Percentiles rank a stretch among this genome's conserved stretches.
phyloP scores from a whole-genome alignment of 1,284 basidiomycete species.

The Naganishia cerealis region DNA sequence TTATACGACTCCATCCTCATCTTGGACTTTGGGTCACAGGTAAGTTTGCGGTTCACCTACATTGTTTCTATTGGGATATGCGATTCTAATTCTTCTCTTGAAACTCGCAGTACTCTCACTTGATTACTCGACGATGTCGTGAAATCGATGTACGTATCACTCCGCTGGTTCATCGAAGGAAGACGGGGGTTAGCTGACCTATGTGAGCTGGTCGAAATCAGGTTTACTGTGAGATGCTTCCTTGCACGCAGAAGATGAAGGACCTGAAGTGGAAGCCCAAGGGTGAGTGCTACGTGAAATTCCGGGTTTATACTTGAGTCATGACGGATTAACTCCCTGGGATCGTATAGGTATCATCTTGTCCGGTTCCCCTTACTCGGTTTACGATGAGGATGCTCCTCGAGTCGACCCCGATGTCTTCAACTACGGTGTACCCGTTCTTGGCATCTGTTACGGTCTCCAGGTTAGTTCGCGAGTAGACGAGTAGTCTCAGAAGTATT shows the following conservation, averaged over 20 bases:
- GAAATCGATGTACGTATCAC: slow-evolving; percentile 68
- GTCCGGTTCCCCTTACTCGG: slow-evolving; percentile 97
- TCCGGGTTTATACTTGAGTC: not conserved
- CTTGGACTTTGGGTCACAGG: slow-evolving; percentile 96
- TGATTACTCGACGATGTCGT: slow-evolving; percentile 96
- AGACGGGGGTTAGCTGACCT: slow-evolving; percentile 13
- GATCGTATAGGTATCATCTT: slow-evolving; percentile 78
- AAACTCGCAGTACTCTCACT: slow-evolving; percentile 79
- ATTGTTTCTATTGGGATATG: slow-evolving; percentile 28
- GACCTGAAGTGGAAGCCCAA: slow-evolving; percentile 93
- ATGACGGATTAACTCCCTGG: not conserved
- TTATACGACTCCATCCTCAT: slow-evolving; percentile 96
- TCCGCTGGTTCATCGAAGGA: not conserved
- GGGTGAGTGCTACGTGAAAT: slow-evolving; percentile 59
- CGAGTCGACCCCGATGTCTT: slow-evolving; percentile 96
- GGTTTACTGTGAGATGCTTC: slow-evolving; percentile 96
- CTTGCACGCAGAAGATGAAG: slow-evolving; percentile 88
- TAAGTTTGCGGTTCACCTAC: slow-evolving; percentile 50
- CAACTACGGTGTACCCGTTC: slow-evolving; percentile 80
- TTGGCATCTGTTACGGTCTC: slow-evolving; percentile 98
- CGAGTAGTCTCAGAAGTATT: not conserved
- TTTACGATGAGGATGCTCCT: slow-evolving; percentile 89
- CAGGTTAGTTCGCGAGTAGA: slow-evolving; percentile 61
- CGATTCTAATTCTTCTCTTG: not conserved
- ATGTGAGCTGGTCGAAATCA: slow-evolving; percentile 24